phyloP scores from a whole-genome alignment of 768 basidiomycete genomes.

The Ramaria sp. region DNA sequence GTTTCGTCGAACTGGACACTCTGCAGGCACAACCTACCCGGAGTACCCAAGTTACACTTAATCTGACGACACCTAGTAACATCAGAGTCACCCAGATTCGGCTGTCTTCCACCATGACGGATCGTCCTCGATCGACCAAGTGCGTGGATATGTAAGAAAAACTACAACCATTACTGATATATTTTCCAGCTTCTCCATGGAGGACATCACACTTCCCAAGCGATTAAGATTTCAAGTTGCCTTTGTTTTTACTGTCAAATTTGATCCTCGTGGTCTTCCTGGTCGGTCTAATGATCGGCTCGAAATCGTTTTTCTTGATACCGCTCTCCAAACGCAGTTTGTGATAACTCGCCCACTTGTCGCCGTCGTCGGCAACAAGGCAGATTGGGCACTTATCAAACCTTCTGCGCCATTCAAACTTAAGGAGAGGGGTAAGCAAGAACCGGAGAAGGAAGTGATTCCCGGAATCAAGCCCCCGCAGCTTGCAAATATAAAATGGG shows the following conservation, averaged over 20 bases:
- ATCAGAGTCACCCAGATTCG: background rate
- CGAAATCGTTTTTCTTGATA: conserved; percentile 35
- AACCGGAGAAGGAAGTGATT: conserved; percentile 14
- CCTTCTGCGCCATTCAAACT: conserved; percentile 34
- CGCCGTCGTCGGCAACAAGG: conserved; percentile 37
- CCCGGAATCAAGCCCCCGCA: conserved; percentile 16
- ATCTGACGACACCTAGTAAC: background rate
- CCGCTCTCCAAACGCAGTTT: conserved; percentile 25
- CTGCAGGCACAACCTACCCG: background rate
- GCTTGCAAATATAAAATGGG: conserved; percentile 11
- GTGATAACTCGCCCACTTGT: conserved; percentile 33
- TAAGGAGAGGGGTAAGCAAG: conserved; percentile 7
- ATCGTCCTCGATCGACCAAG: background rate
- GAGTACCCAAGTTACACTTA: background rate
- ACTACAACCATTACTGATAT: background rate
- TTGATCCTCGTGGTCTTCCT: conserved; percentile 1
- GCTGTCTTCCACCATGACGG: background rate
- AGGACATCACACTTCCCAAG: background rate
- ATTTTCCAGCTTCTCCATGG: background rate
- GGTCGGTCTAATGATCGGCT: conserved; percentile 38
- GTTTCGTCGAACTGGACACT: conserved; percentile 29
- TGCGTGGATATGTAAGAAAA: background rate
- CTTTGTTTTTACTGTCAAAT: background rate
- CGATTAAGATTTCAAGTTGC: background rate
- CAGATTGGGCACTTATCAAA: conserved; percentile 37